These are phyloP conservation scores for Durotheca rogersii DNA, from an alignment of 495 filamentous ascomycete genomes.

Conservation along the genomic window DNA sequence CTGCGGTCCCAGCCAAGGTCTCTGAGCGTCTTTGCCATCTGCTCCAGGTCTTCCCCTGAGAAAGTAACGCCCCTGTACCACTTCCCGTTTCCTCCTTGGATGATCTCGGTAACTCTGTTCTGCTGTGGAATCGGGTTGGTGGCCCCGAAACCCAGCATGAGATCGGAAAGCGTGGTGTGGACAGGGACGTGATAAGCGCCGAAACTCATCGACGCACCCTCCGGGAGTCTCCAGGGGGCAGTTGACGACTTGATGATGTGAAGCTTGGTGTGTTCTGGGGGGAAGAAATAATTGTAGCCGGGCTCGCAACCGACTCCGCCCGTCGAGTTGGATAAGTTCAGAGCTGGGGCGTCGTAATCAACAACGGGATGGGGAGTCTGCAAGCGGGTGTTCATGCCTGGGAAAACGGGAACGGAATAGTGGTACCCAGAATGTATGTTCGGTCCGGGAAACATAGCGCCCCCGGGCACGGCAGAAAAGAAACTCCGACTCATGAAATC, in stretches of 20 bases:
- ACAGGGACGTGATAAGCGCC: constrained; percentile 44
- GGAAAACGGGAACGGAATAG: constrained; percentile 25
- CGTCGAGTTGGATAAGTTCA: constrained; percentile 57
- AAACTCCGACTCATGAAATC: constrained; percentile 6
- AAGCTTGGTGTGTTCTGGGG: constrained; percentile 48
- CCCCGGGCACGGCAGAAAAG: constrained; percentile 13
- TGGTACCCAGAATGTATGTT: constrained; percentile 18
- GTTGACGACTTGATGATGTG: constrained; percentile 44
- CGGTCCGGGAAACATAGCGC: constrained; percentile 24
- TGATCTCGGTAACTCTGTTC: constrained; percentile 48
- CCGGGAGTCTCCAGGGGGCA: constrained; percentile 46
- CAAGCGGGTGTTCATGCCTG: constrained; percentile 25
- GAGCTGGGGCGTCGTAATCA: constrained; percentile 51
- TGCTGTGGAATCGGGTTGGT: constrained; percentile 39
- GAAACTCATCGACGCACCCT: constrained; percentile 33
- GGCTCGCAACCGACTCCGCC: constrained; percentile 56
- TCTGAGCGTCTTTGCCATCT: constrained; percentile 33
- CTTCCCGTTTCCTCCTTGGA: constrained; percentile 37
- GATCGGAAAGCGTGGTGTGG: constrained; percentile 43
- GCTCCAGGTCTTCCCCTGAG: constrained; percentile 28
- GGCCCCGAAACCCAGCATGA: constrained; percentile 51
- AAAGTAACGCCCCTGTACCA: constrained; percentile 42
- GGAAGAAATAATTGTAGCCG: constrained; percentile 55
- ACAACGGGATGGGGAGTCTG: constrained; percentile 39
- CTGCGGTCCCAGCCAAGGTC: constrained; percentile 42